Conservation (phyloP, 139 green algal genomes). For the Asterochloris sp. region DNA sequence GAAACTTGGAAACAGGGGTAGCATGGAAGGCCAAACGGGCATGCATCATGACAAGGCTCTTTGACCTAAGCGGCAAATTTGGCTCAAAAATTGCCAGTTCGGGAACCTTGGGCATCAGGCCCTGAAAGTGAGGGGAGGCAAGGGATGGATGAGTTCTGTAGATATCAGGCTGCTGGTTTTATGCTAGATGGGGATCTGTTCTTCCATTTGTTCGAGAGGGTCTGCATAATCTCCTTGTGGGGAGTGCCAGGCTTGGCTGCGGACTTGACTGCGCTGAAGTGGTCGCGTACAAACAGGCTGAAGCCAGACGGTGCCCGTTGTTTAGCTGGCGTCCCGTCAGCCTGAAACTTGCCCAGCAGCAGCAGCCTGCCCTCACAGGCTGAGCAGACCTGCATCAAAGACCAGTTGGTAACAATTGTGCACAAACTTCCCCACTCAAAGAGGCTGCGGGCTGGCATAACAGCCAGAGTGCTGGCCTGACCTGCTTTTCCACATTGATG, state of each 20-base stretch:
- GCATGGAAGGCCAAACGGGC: too few relatives aligned
- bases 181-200: background rate
- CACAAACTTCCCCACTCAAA: background rate
- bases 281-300: slow-evolving; percentile 42
- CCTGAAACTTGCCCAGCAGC: slow-evolving; percentile 46
- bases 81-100: too few relatives aligned
- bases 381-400: slow-evolving; percentile 33
- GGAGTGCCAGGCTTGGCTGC: slow-evolving; percentile 22
- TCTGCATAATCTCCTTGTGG: slow-evolving; percentile 38
- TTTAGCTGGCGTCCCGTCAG: slow-evolving; percentile 32
- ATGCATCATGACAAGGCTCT: too few relatives aligned
- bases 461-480: background rate
- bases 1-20: too few relatives aligned
- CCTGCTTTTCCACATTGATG: slow-evolving; percentile 47
- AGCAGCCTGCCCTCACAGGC: slow-evolving; percentile 36
- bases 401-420: background rate
- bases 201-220: slow-evolving; percentile 26
- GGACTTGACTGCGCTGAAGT: slow-evolving; percentile 30
- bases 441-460: background rate
- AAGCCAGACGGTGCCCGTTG: background rate
- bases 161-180: too few relatives aligned
- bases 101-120: too few relatives aligned
- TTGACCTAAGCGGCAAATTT: too few relatives aligned
- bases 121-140: too few relatives aligned
- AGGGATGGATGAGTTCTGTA: too few relatives aligned